Evolutionary conservation across 495 filamentous ascomycete genomes (phyloP).

Genomic region (Daldinia childiae): DNA sequence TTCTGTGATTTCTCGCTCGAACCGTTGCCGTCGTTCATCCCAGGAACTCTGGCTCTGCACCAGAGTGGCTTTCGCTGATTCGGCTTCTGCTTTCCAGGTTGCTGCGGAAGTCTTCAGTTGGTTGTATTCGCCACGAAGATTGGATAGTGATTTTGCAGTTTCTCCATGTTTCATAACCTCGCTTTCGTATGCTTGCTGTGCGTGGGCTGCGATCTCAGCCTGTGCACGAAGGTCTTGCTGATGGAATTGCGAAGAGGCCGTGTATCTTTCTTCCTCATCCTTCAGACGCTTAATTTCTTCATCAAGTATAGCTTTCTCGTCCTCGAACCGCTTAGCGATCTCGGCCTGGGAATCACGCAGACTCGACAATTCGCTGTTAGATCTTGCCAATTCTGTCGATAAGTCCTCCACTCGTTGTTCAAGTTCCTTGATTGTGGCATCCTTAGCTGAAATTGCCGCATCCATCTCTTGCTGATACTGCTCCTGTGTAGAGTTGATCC

Average conservation of each 20-base stretch:
- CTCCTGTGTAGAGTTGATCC: constrained; percentile 81
- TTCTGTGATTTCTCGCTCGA: constrained; percentile 84
- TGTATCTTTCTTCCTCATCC: constrained; percentile 83
- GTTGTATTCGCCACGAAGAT: constrained; percentile 80
- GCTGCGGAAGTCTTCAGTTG: constrained; percentile 79
- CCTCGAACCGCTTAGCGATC: constrained; percentile 72
- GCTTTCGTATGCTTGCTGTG: constrained; percentile 93
- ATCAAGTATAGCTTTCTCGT: constrained; percentile 79
- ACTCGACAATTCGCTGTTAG: constrained; percentile 79
- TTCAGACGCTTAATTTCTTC: constrained; percentile 82
- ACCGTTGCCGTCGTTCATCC: constrained; percentile 78
- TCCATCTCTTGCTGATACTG: constrained; percentile 88
- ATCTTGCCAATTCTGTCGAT: constrained; percentile 77
- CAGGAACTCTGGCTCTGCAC: constrained; percentile 85
- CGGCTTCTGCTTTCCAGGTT: constrained; percentile 75
- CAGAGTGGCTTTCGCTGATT: constrained; percentile 81
- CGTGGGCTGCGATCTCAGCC: constrained; percentile 89
- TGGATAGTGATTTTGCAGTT: constrained; percentile 82
- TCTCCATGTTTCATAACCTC: constrained; percentile 95
- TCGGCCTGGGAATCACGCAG: constrained; percentile 82
- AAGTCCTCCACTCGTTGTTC: constrained; percentile 84
- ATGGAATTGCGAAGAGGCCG: constrained; percentile 78
- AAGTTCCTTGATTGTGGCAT: constrained; percentile 77
- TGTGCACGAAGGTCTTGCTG: constrained; percentile 92
- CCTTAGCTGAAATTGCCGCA: constrained; percentile 72